Base-by-base conservation (phyloP, 75 land plant species). In the Selaginella tamariscina region DNA sequence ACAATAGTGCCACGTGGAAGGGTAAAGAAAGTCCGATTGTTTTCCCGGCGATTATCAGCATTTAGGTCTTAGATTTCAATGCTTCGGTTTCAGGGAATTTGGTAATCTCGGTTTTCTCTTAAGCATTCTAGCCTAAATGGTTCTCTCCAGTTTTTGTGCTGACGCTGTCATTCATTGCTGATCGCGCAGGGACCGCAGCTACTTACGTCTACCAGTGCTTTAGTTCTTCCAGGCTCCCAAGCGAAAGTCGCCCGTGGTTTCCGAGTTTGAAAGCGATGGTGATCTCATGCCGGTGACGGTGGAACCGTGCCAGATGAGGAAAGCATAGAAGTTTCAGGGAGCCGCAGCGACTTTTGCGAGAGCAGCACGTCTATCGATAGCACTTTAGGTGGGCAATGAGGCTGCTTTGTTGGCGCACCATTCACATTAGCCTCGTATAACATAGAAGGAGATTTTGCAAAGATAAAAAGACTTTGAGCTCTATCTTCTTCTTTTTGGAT, bases 281-380 rank as follows among this genome's bases (percentile, higher is more conserved):
- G 49, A 39, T 39, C 49, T 39, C 49, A 39, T 39, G 49, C 49
- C 49, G 49, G 49, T 39, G 49, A 39, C 49, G 49, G 49, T 39
- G 49, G 49, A 39, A 15, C 49, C 49, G 49, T 5, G 49, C 49
- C 49, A 39, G 49, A 39, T 39, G 49, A 39, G 49, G 49, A 39
- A 39, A 39, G 49, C 49, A 39, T 39, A 39, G 49, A 39, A 39
- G 49, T 39, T 39, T 39, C 49, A 39, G 49, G 49, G 49, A 39
- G 49, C 49, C 49, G 49, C 49, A 39, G 49, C 49, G 49, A 39
- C 49, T 39, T 39, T 39, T 39, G 49, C 49, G 49, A 39, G 49
- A 39, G 49, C 49, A 39, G 49, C 49, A 39, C 49, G 49, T 39
- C 49, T n/a, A 39, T 39, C 49, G 49, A 39, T 39, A 39, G 15